phyloP scores from a whole-genome alignment of 306 rosid species.

The Fragaria ananassa region DNA sequence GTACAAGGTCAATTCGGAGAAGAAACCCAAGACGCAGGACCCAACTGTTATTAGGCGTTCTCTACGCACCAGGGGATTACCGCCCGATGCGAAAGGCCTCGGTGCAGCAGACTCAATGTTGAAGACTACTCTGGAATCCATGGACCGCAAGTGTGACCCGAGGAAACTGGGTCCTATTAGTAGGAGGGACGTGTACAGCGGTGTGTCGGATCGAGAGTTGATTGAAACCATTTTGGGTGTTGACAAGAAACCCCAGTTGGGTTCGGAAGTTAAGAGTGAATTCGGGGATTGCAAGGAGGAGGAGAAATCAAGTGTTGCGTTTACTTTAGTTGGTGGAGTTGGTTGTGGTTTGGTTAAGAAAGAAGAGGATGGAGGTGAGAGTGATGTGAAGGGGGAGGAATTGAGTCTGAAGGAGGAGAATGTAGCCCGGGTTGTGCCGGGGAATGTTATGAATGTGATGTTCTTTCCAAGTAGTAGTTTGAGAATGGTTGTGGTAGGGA shows the following conservation, averaged over 20 bases:
- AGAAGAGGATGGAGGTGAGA: conserved; percentile 2
- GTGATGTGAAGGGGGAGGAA: conserved; percentile 37
- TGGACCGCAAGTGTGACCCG: conserved; percentile 3
- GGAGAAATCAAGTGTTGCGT: not conserved
- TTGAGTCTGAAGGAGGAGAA: conserved; percentile 58
- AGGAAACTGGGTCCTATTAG: conserved; percentile 44
- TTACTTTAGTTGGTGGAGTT: not conserved
- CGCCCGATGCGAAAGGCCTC: conserved; percentile 47
- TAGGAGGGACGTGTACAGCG: conserved; percentile 41
- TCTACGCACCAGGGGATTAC: conserved; percentile 62
- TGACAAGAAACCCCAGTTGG: conserved; percentile 24
- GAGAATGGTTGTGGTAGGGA: conserved; percentile 63
- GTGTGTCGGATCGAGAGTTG: conserved; percentile 37
- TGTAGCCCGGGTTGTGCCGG: conserved; percentile 58
- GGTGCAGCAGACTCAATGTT: not conserved
- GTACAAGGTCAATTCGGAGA: conserved; percentile 35
- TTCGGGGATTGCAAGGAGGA: not conserved
- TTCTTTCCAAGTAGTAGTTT: conserved; percentile 56
- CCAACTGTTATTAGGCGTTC: conserved; percentile 68
- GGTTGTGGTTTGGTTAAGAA: conserved; percentile 8
- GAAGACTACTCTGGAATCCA: conserved; percentile 13
- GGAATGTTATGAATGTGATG: conserved; percentile 45
- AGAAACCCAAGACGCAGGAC: conserved; percentile 49
- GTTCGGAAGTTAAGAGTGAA: not conserved
- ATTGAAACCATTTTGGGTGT: conserved; percentile 39